A percentile compares a stretch with the other conserved stretches of the same genome.
phyloP scores from a whole-genome alignment of 176 grass and related monocot species.

The Avena atlantica region DNA sequence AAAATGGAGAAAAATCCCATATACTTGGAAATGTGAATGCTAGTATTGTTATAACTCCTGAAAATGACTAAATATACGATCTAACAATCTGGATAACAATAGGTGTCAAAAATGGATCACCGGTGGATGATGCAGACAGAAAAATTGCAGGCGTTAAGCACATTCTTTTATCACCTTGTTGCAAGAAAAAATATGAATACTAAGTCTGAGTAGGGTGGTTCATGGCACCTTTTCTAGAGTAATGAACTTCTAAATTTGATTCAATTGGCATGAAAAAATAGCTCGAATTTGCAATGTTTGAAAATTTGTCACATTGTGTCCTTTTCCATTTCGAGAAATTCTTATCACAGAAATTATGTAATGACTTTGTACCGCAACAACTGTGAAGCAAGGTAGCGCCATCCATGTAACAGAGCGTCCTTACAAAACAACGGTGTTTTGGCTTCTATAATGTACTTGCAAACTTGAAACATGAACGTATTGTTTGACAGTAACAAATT shows the following conservation, averaged over 20 bases:
- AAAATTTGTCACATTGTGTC: constrained; percentile 2
- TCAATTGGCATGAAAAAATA: neutral
- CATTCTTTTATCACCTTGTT: neutral
- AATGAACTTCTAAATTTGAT: neutral
- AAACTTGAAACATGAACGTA: constrained; percentile 20
- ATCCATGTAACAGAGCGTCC: constrained; percentile 26
- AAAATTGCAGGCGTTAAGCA: neutral
- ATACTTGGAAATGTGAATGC: neutral
- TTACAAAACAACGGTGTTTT: neutral
- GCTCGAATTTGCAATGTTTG: neutral
- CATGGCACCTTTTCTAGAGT: constrained; percentile 2
- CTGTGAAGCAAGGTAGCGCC: neutral
- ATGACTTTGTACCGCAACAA: no score
- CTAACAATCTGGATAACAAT: constrained; percentile 21
- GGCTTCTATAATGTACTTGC: no score
- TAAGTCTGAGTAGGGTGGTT: neutral
- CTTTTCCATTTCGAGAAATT: constrained; percentile 3
- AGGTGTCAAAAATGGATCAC: neutral
- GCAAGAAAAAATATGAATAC: neutral
- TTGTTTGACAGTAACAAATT: neutral
- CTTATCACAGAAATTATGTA: neutral
- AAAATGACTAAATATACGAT: neutral
- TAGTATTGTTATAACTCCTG: neutral
- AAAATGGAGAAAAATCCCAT: constrained; percentile 26
- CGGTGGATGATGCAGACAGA: neutral